Conservation (phyloP, 1,284 basidiomycete genomes). For the Rhodotorula mucilaginosa region DNA sequence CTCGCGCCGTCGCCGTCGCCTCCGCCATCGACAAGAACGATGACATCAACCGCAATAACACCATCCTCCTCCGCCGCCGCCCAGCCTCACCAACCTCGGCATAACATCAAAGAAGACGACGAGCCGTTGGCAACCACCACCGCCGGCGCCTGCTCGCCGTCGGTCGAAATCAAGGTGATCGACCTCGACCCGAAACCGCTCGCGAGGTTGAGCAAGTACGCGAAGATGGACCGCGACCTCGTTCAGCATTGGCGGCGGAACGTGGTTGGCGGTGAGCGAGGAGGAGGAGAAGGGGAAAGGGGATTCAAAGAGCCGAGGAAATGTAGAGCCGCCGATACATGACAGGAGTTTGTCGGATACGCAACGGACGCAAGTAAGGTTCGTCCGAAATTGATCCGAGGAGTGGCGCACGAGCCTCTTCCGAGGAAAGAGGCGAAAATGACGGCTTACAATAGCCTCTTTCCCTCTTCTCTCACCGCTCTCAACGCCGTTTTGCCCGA, state of each 20-base stretch:
- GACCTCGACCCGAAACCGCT: conserved; percentile 82
- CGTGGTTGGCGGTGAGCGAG: conserved; percentile 2
- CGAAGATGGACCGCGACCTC: conserved; percentile 68
- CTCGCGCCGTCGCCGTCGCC: background rate
- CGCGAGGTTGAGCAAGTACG: conserved; percentile 67
- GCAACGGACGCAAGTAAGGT: too few relatives aligned
- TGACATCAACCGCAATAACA: background rate
- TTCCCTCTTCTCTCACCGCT: too few relatives aligned
- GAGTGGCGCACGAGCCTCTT: too few relatives aligned
- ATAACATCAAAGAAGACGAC: background rate
- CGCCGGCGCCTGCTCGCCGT: background rate
- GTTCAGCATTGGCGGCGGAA: conserved; percentile 48
- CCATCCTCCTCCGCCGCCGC: background rate
- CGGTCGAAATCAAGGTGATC: conserved; percentile 62
- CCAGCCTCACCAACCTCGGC: background rate
- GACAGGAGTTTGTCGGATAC: too few relatives aligned
- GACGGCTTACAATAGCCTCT: too few relatives aligned
- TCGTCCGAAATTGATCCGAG: too few relatives aligned
- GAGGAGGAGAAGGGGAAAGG: background rate
- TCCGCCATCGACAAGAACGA: background rate
- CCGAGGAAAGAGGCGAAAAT: too few relatives aligned
- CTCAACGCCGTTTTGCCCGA: too few relatives aligned
- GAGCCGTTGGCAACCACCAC: background rate
- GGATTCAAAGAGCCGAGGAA: too few relatives aligned
- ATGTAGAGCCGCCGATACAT: too few relatives aligned